Percentiles rank a stretch among this genome's conserved stretches.
Evolutionary conservation across 1,284 basidiomycete species (phyloP).

Genomic region (Phaffia rhodozyma): DNA sequence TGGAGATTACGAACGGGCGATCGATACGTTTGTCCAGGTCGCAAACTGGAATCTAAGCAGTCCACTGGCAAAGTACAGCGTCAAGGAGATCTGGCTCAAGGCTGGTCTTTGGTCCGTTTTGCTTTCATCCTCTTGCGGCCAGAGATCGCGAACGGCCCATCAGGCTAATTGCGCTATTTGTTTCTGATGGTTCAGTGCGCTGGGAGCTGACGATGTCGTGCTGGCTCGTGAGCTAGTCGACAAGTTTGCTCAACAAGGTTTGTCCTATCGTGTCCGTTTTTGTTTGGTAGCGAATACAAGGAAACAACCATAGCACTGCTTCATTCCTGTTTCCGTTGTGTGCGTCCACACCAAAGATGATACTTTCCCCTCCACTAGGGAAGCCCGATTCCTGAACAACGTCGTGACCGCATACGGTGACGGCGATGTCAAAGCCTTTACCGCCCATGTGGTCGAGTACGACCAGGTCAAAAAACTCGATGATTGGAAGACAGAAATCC

Average conservation of each 20-base stretch:
- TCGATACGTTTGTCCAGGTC: conserved; percentile 79
- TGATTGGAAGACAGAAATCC: conserved; percentile 82
- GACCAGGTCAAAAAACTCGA: conserved; percentile 82
- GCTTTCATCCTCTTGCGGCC: not conserved
- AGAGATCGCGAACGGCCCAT: not conserved
- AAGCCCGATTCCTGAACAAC: conserved; percentile 70
- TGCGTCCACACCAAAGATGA: conserved; percentile 42
- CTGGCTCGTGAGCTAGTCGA: conserved; percentile 64
- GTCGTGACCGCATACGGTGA: conserved; percentile 67
- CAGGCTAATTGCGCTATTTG: not conserved
- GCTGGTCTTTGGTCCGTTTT: conserved; percentile 62
- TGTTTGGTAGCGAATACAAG: not conserved
- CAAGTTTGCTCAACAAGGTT: conserved; percentile 51
- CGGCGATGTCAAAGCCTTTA: conserved; percentile 66
- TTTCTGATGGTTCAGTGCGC: not conserved
- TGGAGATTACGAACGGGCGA: conserved; percentile 71
- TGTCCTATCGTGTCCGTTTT: not conserved
- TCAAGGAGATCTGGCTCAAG: conserved; percentile 94
- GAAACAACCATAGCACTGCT: not conserved
- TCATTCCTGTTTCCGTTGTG: not conserved
- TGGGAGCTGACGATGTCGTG: conserved; percentile 57
- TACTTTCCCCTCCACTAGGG: conserved; percentile 71
- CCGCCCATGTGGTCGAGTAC: conserved; percentile 63
- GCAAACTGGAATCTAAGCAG: conserved; percentile 73
- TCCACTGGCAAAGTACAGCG: conserved; percentile 89